Base-by-base conservation (phyloP, 2,329 filamentous ascomycete genomes). In the Colletotrichum abscissum region DNA sequence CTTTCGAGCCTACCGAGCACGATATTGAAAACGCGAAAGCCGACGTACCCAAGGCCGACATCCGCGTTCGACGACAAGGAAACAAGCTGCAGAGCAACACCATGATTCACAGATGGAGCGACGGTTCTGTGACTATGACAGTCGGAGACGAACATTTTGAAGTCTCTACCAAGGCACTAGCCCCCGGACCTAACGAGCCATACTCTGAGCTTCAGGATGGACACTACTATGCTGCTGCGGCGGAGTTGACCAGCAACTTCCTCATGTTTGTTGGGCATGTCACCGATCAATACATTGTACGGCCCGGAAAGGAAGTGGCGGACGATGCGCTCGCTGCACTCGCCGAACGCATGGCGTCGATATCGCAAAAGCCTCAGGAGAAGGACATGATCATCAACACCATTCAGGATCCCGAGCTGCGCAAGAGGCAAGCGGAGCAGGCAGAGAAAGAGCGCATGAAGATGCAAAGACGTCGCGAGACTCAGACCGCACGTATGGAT, bases 71-170 rank as follows among this genome's bases (percentile, higher is more conserved):
- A 67, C 90, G 88, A 78, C 91, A 94, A 71, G 86, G 91, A 11
- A 87, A 87, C n/a, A 85, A 91, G 74, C 86, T 95, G 14, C 90
- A 93, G 79, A 95, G 93, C 79, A 96, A 96, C 79, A 90, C 94
- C 2, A 89, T 92, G 75, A 84, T 96, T 35, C 90, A 94, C 79
- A 89, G 90, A 76, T 96, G 94, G 94, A 94, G 92, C 74, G 94
- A 96, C 78, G 94, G 94, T 33, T 94, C 92, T 4, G 85, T 94
- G 19, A 95, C 93, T 12, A 85, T 96, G 28, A 90, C 92, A n/a
- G 86, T 95, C 28, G 94, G 93, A 16, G 91, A 90, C 72, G 91
- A 92, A 75, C 93, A 95, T 78, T 95, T 92, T 84, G 92, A 95
- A 78, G 88, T 95, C 58, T 88, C 91, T 75, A 91, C 89, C 77